Base-by-base conservation (phyloP, 78 protist species). In the Polysphondylium violaceum region DNA sequence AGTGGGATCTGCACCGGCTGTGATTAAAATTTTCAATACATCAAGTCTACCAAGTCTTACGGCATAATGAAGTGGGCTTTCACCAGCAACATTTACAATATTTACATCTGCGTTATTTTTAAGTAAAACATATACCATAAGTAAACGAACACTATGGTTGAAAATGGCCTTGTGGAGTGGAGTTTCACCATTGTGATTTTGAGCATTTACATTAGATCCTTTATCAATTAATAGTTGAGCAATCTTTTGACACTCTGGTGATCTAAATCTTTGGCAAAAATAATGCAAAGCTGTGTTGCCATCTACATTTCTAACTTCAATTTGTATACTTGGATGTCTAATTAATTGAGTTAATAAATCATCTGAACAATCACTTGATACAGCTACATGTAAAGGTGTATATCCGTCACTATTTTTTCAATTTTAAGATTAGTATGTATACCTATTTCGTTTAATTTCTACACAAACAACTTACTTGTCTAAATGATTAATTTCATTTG, bases 201-300 rank as follows among this genome's bases (percentile, higher is more conserved):
- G 74, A 9, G 43, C 92, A 51, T 93, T 93, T 4, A 93, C 93
- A 51, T 75, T 43, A 29, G 93, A 93, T n/a, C 89, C 90, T 19
- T 47, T 43, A 60, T 75, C 88, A 40, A 93, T 68, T 33, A 93
- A 36, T 21, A 63, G 36, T 65, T 86, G 87, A n/a, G 71, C 87
- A 0, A 87, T 59, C 44, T 87, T 85, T 35, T 77, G 91, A 47
- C 93, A 87, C 29, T 83, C 81, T 0, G 96, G 96, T 1, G 75
- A 63, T 40, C 61, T 35, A 25, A 67, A 93, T 16, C 77, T 76
- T 25, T 87, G 94, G 29, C 96, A 93, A 23, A 93, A 93, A 51
- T 75, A 77, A 64, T 93, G 96, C 14, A 93, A 50, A 36, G 89
- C 78, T 56, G 96, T 93, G 58, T 93, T 93, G 36, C 83, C 86